Percentiles rank a stretch among this genome's conserved stretches.
Conservation (phyloP, 768 basidiomycete species). For the Suillus subaureus region DNA sequence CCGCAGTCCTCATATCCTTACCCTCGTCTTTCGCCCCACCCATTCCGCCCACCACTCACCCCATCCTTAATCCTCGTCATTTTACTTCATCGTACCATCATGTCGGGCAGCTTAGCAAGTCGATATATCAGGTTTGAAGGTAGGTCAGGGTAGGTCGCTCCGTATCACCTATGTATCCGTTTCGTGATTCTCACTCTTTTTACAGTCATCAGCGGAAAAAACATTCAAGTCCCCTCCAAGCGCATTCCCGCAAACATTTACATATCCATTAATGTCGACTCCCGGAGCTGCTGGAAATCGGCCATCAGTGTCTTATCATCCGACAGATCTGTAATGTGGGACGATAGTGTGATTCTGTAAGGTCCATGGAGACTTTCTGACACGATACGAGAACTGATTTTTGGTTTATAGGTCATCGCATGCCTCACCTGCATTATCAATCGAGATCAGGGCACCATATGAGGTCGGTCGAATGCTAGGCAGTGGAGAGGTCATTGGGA, state of each 20-base stretch:
- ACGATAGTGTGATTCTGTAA: not conserved
- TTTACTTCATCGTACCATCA: not conserved
- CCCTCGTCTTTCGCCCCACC: too few relatives aligned
- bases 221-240: not conserved
- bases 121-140: not conserved
- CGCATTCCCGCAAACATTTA: not conserved
- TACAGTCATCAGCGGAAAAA: not conserved
- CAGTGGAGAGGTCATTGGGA: not conserved
- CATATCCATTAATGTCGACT: not conserved
- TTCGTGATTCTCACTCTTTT: not conserved
- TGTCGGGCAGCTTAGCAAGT: not conserved
- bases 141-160: not conserved
- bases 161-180: not conserved
- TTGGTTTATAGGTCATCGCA: not conserved
- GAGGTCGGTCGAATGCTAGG: not conserved
- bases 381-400: not conserved
- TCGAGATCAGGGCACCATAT: not conserved
- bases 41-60: too few relatives aligned
- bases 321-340: not conserved
- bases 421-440: not conserved
- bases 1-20: too few relatives aligned
- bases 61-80: not conserved
- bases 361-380: not conserved
- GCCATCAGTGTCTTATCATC: not conserved
- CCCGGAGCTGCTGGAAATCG: not conserved